Evolutionary conservation across 1,284 basidiomycete species (phyloP), one percentile per base, ranked within the genome.

Genomic region (Anthracocystis walkeri): DNA sequence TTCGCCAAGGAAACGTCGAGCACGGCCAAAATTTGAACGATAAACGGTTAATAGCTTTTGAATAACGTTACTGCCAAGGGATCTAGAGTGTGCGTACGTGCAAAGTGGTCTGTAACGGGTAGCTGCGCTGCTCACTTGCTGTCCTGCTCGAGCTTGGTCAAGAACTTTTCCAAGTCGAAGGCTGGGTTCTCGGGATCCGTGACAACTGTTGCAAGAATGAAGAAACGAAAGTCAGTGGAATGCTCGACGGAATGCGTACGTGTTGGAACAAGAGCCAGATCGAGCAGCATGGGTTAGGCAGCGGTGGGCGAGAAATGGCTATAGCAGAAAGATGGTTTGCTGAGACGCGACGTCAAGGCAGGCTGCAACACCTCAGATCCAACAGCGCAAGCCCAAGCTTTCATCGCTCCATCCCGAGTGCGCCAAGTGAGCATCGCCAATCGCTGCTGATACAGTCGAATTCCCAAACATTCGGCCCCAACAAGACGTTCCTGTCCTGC

Each of bases 111-210:
- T 33, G 31, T 33, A 23, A 44, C n/a, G 11, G 7, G 18, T 23
- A 25, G 29, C 40, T 44, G 2, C 25, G 14, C 52, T 38, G 7
- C 54, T 61, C 48, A 62, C 60, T 72, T 63, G 73, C 55, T 71
- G 29, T 76, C 76, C 62, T 84, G 76, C 53, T 83, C 76, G 66
- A 82, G 55, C 68, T 77, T 75, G 64, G 45, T 49, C 56, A 98
- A 86, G 77, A 97, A 88, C 87, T 94, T 94, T 89, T 98, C 96
- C 85, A 98, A 89, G 89, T 99, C 95, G 87, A 99, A 99, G 78
- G 90, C 91, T 72, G 95, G 93, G 87, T 96, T 91, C 83, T 98
- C 95, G 54, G 95, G 93, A 88, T 99, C 90, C 75, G 93, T 92
- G 80, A 80, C 69, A 53, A 82, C 80, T 80, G 66, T 58, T 21